Conservation (phyloP, 352 stramenopile species). For the Pythium chondricola region DNA sequence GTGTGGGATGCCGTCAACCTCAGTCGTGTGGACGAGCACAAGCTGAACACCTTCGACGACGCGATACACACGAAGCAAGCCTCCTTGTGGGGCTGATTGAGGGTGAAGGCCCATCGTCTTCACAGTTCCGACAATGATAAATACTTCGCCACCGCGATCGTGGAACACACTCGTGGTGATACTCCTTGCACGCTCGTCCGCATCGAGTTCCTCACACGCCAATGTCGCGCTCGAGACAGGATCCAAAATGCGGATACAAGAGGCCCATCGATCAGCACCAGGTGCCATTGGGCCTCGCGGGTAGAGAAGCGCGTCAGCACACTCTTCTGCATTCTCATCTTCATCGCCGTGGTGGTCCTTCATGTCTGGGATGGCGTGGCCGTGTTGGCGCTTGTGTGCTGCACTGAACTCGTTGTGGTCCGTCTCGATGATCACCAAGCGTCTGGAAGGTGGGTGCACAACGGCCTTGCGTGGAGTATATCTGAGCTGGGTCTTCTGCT, state of each 20-base stretch:
- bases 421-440: conserved; percentile 96
- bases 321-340: conserved; percentile 85
- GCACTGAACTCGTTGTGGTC: conserved; percentile 96
- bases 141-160: conserved; percentile 93
- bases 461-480: conserved; percentile 97
- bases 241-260: conserved; percentile 97
- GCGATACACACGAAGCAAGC: conserved; percentile 91
- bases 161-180: conserved; percentile 94
- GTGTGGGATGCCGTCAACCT: conserved; percentile 95
- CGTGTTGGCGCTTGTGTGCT: conserved; percentile 85
- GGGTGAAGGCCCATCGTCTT: conserved; percentile 95
- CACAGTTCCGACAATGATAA: conserved; percentile 96
- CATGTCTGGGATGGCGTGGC: conserved; percentile 57
- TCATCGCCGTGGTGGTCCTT: conserved; percentile 28
- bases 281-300: conserved; percentile 48
- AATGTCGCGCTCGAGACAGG: conserved; percentile 85
- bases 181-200: conserved; percentile 92
- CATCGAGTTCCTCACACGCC: conserved; percentile 89
- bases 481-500: conserved; percentile 91
- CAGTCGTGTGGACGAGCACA: conserved; percentile 95
- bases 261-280: conserved; percentile 91
- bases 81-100: conserved; percentile 46
- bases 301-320: conserved; percentile 65
- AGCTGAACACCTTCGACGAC: conserved; percentile 90
- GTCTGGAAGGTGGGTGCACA: conserved; percentile 76